These are phyloP conservation scores for Atkinsonella hypoxylon DNA, from an alignment of 2,329 filamentous ascomycete genomes.

Conservation along the genomic window DNA sequence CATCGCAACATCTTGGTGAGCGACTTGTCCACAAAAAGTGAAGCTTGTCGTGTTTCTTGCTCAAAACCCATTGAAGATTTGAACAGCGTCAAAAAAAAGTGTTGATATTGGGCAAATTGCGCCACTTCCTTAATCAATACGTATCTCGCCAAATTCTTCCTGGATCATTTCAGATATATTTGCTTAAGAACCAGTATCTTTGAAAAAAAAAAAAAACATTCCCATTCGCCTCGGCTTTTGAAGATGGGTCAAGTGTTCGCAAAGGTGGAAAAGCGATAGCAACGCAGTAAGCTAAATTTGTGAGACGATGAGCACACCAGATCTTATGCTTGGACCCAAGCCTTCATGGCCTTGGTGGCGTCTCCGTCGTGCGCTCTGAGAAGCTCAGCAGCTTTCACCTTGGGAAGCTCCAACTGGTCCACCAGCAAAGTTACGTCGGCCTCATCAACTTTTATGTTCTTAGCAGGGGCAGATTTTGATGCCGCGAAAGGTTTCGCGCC, in stretches of 20 bases:
- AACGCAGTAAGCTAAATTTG: neutral
- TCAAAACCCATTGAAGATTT: too few species aligned
- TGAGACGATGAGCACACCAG: neutral
- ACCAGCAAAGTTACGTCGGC: constrained; percentile 60
- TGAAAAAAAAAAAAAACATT: too few species aligned
- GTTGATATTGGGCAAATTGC: too few species aligned
- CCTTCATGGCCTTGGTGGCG: constrained; percentile 52
- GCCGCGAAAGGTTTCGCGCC: constrained; percentile 17
- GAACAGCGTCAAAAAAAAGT: too few species aligned
- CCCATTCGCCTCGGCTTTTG: neutral
- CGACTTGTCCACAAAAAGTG: too few species aligned
- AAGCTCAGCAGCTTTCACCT: constrained; percentile 61
- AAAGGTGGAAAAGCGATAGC: neutral
- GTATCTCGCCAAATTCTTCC: too few species aligned
- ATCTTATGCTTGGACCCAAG: constrained; percentile 28
- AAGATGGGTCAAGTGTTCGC: neutral
- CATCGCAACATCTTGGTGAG: too few species aligned
- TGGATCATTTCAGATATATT: too few species aligned
- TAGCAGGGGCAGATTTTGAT: constrained; percentile 26
- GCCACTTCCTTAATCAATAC: too few species aligned
- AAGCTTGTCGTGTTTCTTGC: too few species aligned
- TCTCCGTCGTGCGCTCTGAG: constrained; percentile 62
- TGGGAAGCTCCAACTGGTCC: constrained; percentile 60
- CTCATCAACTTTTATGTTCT: constrained; percentile 62
- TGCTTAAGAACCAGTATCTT: too few species aligned